Evolutionary conservation across 257 asterid genomes (phyloP).

Genomic region (Striga asiatica): DNA sequence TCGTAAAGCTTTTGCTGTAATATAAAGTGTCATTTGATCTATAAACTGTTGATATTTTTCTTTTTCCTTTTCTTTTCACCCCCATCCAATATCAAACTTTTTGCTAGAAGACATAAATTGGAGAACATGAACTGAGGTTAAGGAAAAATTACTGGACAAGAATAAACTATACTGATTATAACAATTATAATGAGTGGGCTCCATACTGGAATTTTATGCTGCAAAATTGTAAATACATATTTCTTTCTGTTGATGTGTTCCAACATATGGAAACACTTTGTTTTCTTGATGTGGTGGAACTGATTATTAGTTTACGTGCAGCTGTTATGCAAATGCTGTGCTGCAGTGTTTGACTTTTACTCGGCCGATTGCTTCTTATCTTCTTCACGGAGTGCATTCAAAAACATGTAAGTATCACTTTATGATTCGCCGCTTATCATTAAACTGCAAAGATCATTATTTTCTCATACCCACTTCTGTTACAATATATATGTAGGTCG

Average conservation of each 20-base stretch:
- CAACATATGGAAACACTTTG: not conserved
- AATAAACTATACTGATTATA: not conserved
- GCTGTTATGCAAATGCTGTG: conserved; percentile 68
- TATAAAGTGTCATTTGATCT: not conserved
- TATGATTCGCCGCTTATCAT: not conserved
- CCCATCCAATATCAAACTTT: no score
- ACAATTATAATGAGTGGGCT: not conserved
- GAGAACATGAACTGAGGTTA: not conserved
- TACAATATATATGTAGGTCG: conserved; percentile 29
- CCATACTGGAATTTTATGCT: not conserved
- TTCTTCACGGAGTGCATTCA: conserved; percentile 53
- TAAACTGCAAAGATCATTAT: not conserved
- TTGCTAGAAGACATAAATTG: not conserved
- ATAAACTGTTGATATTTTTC: no score
- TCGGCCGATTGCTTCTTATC: conserved; percentile 42
- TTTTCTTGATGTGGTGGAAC: conserved; percentile 9
- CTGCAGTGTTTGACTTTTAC: conserved; percentile 53
- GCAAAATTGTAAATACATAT: not conserved
- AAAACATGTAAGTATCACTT: conserved; percentile 40
- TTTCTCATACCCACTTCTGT: conserved; percentile 1
- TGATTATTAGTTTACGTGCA: conserved; percentile 22
- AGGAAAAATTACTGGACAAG: not conserved
- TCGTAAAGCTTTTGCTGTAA: not conserved
- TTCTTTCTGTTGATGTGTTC: not conserved
- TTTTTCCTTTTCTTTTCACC: no score